phyloP scores from a whole-genome alignment of 257 asterid genomes.

The Solanum okadae region DNA sequence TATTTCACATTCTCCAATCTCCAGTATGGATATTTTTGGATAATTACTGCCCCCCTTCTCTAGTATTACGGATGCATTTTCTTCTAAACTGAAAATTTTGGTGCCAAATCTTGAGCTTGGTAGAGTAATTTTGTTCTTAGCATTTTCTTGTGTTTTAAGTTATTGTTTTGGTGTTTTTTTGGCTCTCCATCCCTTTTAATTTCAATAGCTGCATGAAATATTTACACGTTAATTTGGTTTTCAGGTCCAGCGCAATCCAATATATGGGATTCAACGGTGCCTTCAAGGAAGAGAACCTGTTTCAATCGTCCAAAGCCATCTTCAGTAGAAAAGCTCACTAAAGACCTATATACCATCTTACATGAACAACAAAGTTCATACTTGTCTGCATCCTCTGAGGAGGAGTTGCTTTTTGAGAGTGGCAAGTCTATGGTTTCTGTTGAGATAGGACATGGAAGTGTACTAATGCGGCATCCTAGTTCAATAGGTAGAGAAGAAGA shows the following conservation, averaged over 20 bases:
- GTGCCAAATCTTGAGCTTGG: neutral
- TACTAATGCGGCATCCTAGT: conserved; percentile 82
- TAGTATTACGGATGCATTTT: neutral
- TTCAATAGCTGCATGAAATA: neutral
- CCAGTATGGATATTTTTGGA: neutral
- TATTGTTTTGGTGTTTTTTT: neutral
- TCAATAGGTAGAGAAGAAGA: conserved; percentile 77
- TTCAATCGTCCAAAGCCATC: conserved; percentile 74
- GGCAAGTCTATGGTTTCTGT: conserved; percentile 90
- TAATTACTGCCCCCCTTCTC: neutral
- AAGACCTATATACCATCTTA: conserved; percentile 77
- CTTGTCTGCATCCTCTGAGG: conserved; percentile 80
- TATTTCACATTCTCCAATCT: neutral
- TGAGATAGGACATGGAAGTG: conserved; percentile 97
- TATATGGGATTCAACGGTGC: conserved; percentile 77
- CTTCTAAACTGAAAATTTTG: neutral
- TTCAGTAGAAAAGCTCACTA: conserved; percentile 78
- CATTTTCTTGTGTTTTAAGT: neutral
- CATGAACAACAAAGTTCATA: conserved; percentile 74
- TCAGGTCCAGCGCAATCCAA: conserved; percentile 27
- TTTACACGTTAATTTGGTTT: neutral
- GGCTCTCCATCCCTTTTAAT: neutral
- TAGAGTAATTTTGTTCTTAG: neutral
- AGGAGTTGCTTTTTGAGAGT: conserved; percentile 78
- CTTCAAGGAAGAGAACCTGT: conserved; percentile 91